Evolutionary conservation across 176 grass and related monocot genomes (phyloP).

Genomic region (Canna indica): DNA sequence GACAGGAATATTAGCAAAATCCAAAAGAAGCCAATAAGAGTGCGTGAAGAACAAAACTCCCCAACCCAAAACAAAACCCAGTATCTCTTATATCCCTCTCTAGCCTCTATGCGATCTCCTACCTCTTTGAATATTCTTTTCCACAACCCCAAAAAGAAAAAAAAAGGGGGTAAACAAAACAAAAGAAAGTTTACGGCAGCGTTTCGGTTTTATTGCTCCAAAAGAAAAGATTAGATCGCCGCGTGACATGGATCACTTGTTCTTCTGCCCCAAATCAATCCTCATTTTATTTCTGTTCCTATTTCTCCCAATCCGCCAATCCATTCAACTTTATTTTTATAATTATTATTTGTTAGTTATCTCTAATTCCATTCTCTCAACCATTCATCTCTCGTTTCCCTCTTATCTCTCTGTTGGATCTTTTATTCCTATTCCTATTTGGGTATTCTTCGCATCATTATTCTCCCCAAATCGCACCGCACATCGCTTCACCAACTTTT

Average conservation of each 20-base stretch:
- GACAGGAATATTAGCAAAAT: not conserved
- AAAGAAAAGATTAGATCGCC: not conserved
- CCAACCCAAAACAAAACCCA: not conserved
- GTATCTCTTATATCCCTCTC: not conserved
- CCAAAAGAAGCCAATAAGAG: not conserved
- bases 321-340: not conserved
- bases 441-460: conserved; percentile 4
- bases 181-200: not conserved
- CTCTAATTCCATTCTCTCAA: not conserved
- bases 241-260: not conserved
- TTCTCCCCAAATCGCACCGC: conserved; percentile 18
- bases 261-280: conserved; percentile 3
- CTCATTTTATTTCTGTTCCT: conserved; percentile 1
- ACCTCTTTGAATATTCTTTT: conserved; percentile 1
- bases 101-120: not conserved
- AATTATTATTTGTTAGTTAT: too few species aligned
- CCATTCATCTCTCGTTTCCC: not conserved
- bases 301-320: not conserved
- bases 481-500: conserved; percentile 4
- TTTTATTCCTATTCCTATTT: not conserved
- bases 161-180: not conserved
- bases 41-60: not conserved
- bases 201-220: too few species aligned
- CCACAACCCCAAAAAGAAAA: not conserved
- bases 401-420: not conserved